Conservation (phyloP, 2,329 filamentous ascomycete genomes). For the Raffaelea albimanens region DNA sequence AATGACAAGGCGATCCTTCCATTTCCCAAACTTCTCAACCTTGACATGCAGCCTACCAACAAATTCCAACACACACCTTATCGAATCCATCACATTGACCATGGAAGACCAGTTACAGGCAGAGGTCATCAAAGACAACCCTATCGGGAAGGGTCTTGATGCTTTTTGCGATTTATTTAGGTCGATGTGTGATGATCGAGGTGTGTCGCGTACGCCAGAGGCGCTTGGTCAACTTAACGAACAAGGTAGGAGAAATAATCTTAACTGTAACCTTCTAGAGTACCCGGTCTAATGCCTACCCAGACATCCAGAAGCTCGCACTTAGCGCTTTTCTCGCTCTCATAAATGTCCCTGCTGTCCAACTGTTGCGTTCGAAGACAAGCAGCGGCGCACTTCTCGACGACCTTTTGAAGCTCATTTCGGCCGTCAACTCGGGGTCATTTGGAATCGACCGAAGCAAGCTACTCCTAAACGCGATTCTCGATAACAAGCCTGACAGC, state of each 20-base stretch:
- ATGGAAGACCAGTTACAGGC: constrained; percentile 1
- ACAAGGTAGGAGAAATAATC: not conserved
- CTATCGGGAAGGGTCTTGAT: constrained; percentile 4
- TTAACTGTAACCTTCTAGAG: not conserved
- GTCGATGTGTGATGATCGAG: not conserved
- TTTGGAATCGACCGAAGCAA: constrained; percentile 18
- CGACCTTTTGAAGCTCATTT: not conserved
- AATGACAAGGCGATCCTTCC: too few relatives aligned
- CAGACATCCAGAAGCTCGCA: not conserved
- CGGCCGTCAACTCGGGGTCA: constrained; percentile 8
- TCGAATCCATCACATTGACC: not conserved
- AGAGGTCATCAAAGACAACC: constrained; percentile 2
- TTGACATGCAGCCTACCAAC: too few relatives aligned
- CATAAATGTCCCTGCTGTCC: not conserved
- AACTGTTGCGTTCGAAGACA: not conserved
- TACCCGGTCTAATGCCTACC: not conserved
- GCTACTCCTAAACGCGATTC: constrained; percentile 21
- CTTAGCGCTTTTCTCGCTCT: not conserved
- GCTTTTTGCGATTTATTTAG: constrained; percentile 1
- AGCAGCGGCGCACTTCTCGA: not conserved
- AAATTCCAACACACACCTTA: too few relatives aligned
- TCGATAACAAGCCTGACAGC: constrained; percentile 18
- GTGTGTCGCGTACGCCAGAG: not conserved
- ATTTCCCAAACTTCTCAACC: too few relatives aligned
- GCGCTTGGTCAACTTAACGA: not conserved